Percentiles rank a stretch among this genome's conserved stretches.
Evolutionary conservation across 768 basidiomycete genomes (phyloP).

Genomic region (Rhodotorula graminis): DNA sequence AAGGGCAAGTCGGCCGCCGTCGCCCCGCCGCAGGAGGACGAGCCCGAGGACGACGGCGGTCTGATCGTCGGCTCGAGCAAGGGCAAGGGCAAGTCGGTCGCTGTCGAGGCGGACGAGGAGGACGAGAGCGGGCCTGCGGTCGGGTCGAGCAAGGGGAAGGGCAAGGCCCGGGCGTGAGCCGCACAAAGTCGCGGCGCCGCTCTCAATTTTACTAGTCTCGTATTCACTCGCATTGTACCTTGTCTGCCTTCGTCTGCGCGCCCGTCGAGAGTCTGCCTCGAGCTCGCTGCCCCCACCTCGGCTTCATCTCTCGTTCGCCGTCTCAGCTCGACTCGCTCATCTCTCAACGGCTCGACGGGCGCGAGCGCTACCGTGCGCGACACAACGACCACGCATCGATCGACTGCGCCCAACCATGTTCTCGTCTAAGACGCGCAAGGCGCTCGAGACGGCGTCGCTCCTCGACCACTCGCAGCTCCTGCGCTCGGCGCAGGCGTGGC

Average conservation of each 20-base stretch:
- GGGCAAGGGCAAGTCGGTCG: slow-evolving; percentile 3
- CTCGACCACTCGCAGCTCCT: slow-evolving; percentile 18
- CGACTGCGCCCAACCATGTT: neutral
- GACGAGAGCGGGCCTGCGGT: too few relatives aligned
- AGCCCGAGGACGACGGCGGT: too few relatives aligned
- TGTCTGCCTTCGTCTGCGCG: neutral
- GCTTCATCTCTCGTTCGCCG: neutral
- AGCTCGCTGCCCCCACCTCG: neutral
- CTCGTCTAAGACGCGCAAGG: slow-evolving; percentile 8
- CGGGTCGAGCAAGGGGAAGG: neutral
- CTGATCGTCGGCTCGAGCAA: neutral
- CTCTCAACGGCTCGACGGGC: too few relatives aligned
- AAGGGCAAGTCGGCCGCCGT: too few relatives aligned
- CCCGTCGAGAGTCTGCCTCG: neutral
- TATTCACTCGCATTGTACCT: too few relatives aligned
- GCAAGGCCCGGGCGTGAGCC: neutral
- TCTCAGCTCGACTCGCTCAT: too few relatives aligned
- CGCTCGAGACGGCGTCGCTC: neutral
- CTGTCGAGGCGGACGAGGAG: neutral
- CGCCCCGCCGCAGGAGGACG: neutral
- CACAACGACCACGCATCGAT: too few relatives aligned
- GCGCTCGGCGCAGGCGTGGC: neutral
- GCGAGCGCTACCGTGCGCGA: too few relatives aligned
- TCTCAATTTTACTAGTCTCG: too few relatives aligned
- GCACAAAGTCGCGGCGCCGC: neutral